Conservation (phyloP, 805 yeast genomes). For the Candida endomychidarum region DNA sequence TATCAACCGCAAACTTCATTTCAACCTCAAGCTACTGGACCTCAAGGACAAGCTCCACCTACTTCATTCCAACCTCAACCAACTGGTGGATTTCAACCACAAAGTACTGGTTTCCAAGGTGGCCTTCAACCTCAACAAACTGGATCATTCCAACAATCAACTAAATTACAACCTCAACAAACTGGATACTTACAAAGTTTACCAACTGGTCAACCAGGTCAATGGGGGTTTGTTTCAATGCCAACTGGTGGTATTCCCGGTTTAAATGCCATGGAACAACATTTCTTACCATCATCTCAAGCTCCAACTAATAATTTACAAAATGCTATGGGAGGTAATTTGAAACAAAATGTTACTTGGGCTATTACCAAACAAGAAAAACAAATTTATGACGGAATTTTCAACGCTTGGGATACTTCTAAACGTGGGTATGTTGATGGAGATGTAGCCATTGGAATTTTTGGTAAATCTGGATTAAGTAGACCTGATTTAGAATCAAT, state of each 20-base stretch:
- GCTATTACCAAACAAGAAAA: constrained; percentile 89
- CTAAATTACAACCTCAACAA: constrained; percentile 44
- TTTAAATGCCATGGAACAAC: constrained; percentile 61
- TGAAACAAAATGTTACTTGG: constrained; percentile 65
- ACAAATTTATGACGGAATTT: constrained; percentile 79
- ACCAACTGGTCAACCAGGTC: constrained; percentile 69
- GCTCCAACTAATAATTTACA: constrained; percentile 39
- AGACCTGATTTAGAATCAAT: constrained; percentile 85
- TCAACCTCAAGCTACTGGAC: constrained; percentile 24
- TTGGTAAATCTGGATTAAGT: constrained; percentile 86
- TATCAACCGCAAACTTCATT: constrained; percentile 17
- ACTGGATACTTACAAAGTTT: constrained; percentile 49
- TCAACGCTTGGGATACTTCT: constrained; percentile 78
- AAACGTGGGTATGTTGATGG: constrained; percentile 75
- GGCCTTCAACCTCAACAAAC: constrained; percentile 35
- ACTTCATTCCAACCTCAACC: constrained; percentile 19
- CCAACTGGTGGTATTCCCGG: constrained; percentile 76
- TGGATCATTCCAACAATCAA: constrained; percentile 53
- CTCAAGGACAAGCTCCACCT: constrained; percentile 1
- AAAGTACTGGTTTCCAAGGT: constrained; percentile 26
- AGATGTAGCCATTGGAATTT: constrained; percentile 76
- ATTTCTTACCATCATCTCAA: constrained; percentile 58
- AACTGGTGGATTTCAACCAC: constrained; percentile 25
- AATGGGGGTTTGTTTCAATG: constrained; percentile 74
- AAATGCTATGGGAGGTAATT: constrained; percentile 41